These are phyloP conservation scores for Elaeagnus macrophylla DNA, from an alignment of 306 rosid species.

Conservation along the genomic window DNA sequence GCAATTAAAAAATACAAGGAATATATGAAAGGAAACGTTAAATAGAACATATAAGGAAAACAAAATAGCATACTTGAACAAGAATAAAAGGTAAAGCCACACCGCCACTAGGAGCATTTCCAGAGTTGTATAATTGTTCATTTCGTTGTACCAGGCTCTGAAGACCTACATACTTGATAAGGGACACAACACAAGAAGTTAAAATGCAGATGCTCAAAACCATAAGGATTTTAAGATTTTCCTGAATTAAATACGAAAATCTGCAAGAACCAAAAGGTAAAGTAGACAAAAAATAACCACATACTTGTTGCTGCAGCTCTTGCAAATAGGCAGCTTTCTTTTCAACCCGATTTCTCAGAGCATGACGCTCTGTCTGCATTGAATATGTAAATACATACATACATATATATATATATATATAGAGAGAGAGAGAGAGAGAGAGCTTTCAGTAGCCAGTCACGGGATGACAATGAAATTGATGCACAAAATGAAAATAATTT, in stretches of 20 bases:
- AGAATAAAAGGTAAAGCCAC: constrained; percentile 93
- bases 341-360: constrained; percentile 65
- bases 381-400: constrained; percentile 6
- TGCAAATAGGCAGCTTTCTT: constrained; percentile 89
- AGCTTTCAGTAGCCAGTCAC: neutral
- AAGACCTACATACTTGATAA: constrained; percentile 70
- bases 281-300: constrained; percentile 16
- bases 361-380: constrained; percentile 69
- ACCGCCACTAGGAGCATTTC: constrained; percentile 84
- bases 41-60: constrained; percentile 4
- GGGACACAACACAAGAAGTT: constrained; percentile 31
- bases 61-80: constrained; percentile 60
- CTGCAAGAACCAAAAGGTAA: neutral
- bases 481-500: constrained; percentile 17
- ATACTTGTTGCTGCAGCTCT: constrained; percentile 92
- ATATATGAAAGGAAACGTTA: neutral
- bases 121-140: constrained; percentile 75
- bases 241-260: too few species aligned
- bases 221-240: too few species aligned
- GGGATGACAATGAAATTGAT: constrained; percentile 2
- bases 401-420: too few species aligned
- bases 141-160: constrained; percentile 84
- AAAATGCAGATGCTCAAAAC: constrained; percentile 13
- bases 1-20: constrained; percentile 7
- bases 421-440: too few species aligned